These are phyloP conservation scores for Ceriops tagal DNA, from an alignment of 345 rosid species.

Conservation along the genomic window DNA sequence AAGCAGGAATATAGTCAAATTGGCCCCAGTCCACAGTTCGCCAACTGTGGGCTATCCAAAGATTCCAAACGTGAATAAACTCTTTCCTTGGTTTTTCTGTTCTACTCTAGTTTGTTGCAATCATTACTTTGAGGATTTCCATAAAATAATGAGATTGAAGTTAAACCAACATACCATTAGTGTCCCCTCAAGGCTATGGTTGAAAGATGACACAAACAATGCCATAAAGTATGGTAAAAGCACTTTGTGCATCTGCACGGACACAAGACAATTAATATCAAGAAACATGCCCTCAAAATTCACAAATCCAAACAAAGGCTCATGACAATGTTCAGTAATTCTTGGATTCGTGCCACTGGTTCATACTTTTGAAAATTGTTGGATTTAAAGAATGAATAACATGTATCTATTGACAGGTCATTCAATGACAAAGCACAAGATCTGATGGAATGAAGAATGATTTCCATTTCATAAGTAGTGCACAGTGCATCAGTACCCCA, in stretches of 20 bases:
- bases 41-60: too few species aligned
- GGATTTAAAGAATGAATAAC: too few species aligned
- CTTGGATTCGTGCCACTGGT: neutral
- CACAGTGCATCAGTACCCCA: neutral
- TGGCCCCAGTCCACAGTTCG: too few species aligned
- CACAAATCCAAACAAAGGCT: neutral
- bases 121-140: neutral
- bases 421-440: too few species aligned
- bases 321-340: neutral
- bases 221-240: constrained; percentile 40
- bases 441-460: neutral
- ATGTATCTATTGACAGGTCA: too few species aligned
- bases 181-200: constrained; percentile 52
- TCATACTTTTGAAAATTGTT: neutral
- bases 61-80: too few species aligned
- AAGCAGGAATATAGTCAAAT: neutral
- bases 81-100: too few species aligned
- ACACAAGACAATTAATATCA: neutral
- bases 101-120: neutral
- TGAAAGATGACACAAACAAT: constrained; percentile 41
- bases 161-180: constrained; percentile 37
- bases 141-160: neutral
- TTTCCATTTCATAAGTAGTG: neutral
- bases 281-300: neutral
- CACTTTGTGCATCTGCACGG: constrained; percentile 47